Evolutionary conservation across 1,284 basidiomycete genomes (phyloP).

Genomic region (Ganoderma multipileum): DNA sequence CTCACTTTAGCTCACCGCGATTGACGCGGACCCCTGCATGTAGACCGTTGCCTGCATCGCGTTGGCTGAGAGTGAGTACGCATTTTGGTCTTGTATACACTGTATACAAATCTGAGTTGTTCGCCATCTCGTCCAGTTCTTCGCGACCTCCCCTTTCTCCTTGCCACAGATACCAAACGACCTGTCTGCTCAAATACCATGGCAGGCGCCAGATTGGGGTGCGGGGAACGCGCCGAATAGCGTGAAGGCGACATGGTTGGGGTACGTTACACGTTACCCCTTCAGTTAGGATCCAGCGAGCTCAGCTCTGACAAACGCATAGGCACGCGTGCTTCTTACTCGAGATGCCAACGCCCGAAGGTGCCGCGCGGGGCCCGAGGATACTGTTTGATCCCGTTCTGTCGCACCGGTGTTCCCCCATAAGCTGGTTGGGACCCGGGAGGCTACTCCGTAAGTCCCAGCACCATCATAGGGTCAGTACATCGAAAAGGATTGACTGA

Average conservation of each 20-base stretch:
- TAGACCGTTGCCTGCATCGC: slow-evolving; percentile 4
- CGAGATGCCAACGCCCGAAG: slow-evolving; percentile 59
- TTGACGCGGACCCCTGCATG: neutral
- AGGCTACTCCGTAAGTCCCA: slow-evolving; percentile 48
- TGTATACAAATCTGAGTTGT: neutral
- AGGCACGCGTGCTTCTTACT: slow-evolving; percentile 75
- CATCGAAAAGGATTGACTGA: neutral
- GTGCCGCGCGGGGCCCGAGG: slow-evolving; percentile 56
- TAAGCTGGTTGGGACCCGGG: slow-evolving; percentile 55
- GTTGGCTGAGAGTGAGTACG: slow-evolving; percentile 19
- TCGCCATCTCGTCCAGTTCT: neutral
- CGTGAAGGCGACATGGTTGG: slow-evolving; percentile 76
- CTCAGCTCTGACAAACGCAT: neutral
- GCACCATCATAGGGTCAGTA: slow-evolving; percentile 51
- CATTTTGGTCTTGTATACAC: neutral
- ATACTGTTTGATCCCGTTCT: slow-evolving; percentile 81
- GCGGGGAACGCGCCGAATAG: slow-evolving; percentile 16
- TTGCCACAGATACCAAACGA: slow-evolving; percentile 27
- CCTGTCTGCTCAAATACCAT: slow-evolving; percentile 34
- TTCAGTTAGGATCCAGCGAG: neutral
- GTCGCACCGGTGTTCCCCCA: slow-evolving; percentile 66
- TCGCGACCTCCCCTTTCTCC: slow-evolving; percentile 2
- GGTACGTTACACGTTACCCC: slow-evolving; percentile 34
- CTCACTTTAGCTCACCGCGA: neutral
- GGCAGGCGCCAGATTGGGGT: slow-evolving; percentile 38